Base-by-base conservation (phyloP, 176 grass and related monocot species). In the Otatea glauca region DNA sequence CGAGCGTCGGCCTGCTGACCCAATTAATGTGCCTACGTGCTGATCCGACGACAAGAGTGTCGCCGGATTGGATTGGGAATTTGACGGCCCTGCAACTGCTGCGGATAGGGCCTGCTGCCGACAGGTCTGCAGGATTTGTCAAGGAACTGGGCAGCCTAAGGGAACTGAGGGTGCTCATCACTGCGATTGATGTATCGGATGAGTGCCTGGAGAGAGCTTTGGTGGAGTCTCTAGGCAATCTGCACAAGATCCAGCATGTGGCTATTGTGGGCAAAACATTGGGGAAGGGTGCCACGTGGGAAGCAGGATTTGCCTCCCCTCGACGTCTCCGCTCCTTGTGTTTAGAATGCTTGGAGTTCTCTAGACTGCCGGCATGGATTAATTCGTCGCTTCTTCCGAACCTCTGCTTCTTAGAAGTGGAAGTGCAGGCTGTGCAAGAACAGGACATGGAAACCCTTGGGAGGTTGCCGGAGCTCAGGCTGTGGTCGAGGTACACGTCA, bases 241-340 rank as follows among this genome's bases (percentile, higher is more conserved):
- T 76, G 35, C 32, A 0, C 4, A 76, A 24, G 9, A 7, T 76
- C 20, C 11, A 75, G 32, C 0, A 0, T 7, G 2, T 58, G 20
- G 0, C 7, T 14, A 6, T 75, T 38, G 0, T 2, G 1, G 72
- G 16, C 10, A 5, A 5, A 14, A 0, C 53, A 5, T 21, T 18
- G 0, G 0, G 0, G 7, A 56, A 8, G 7, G 8, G 49, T 5
- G 9, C 34, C 35, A 2, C 0, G 50, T 51, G 24, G 9, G 72
- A 77, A 43, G 5, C 37, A 45, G 75, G 38, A 18, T 3, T 9
- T 2, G 0, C 6, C 7, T 44, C 7, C 7, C 15, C 1, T 62
- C 4, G 1, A n/a, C 21, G 5, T 11, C 38, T 77, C 7, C n/a
- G 4, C 7, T 29, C 6, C 38, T 20, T 78, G 23, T 0, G 0